A percentile compares a stretch with the other conserved stretches of the same genome.
These are phyloP conservation scores for Vaccinium macrocarpon DNA, from an alignment of 148 eudicot genomes.

Conservation along the genomic window DNA sequence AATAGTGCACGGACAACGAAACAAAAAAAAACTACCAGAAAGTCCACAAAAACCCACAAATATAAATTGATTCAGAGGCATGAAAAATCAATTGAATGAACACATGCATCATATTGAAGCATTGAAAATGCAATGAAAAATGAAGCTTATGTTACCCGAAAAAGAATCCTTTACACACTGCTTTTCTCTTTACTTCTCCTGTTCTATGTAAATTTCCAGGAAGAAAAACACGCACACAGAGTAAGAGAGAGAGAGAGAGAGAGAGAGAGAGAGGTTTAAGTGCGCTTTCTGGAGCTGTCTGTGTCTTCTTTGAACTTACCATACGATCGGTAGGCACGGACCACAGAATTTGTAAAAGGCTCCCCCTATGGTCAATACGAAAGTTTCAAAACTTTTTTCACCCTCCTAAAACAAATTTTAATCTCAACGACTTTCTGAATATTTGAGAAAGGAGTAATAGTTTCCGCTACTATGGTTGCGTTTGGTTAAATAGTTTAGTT, in stretches of 20 bases:
- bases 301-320: constrained; percentile 28
- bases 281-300: constrained; percentile 19
- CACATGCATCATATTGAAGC: background rate
- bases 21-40: background rate
- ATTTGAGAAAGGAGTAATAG: too few relatives aligned
- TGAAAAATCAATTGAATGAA: background rate
- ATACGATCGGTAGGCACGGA: constrained; percentile 30
- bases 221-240: constrained; percentile 14
- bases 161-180: background rate
- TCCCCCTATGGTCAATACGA: background rate
- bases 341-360: constrained; percentile 33
- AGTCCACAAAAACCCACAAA: background rate
- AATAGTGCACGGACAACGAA: background rate
- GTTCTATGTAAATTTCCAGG: background rate
- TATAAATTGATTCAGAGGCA: background rate
- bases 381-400: background rate
- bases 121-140: background rate
- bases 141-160: background rate
- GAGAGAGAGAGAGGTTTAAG: constrained; percentile 19
- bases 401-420: too few relatives aligned
- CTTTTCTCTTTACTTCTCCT: background rate
- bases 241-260: constrained; percentile 16
- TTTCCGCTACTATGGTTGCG: too few relatives aligned
- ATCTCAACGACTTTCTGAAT: too few relatives aligned
- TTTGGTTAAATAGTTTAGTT: too few relatives aligned